Evolutionary conservation across 768 basidiomycete species (phyloP).

Genomic region (Lanmaoa pseudosensibilis): DNA sequence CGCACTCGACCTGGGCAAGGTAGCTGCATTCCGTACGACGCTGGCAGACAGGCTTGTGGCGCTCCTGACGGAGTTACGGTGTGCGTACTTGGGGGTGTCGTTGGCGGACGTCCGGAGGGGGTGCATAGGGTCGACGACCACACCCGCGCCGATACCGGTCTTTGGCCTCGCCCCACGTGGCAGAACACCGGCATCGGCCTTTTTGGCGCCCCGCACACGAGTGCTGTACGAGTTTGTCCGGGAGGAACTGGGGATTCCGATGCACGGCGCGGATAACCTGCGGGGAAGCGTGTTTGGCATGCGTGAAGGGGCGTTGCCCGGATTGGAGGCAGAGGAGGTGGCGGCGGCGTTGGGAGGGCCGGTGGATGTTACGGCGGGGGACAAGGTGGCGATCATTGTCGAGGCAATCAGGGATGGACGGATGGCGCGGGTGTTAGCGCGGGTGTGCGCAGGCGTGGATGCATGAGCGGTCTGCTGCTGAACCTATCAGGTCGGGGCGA

Average conservation of each 20-base stretch:
- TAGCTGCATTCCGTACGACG: slow-evolving; percentile 23
- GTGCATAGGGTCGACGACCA: neutral
- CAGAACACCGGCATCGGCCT: slow-evolving; percentile 62
- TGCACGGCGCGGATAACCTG: slow-evolving; percentile 79
- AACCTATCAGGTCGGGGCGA: neutral
- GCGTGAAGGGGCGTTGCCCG: slow-evolving; percentile 8
- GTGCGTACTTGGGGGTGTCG: slow-evolving; percentile 30
- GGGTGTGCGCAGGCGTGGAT: slow-evolving; percentile 41
- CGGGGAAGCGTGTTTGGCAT: slow-evolving; percentile 59
- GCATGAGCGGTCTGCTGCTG: neutral
- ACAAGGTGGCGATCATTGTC: slow-evolving; percentile 71
- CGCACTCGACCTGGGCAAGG: slow-evolving; percentile 20
- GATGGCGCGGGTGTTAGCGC: slow-evolving; percentile 56
- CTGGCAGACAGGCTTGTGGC: slow-evolving; percentile 17
- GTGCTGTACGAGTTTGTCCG: slow-evolving; percentile 79
- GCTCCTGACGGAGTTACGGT: slow-evolving; percentile 29
- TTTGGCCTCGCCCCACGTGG: slow-evolving; percentile 51
- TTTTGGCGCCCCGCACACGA: slow-evolving; percentile 53
- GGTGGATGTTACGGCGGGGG: slow-evolving; percentile 59
- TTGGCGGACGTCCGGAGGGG: slow-evolving; percentile 21
- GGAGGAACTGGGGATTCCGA: slow-evolving; percentile 65
- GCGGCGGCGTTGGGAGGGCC: slow-evolving; percentile 11
- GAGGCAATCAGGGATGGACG: slow-evolving; percentile 78
- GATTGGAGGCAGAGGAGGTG: slow-evolving; percentile 54
- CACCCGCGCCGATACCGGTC: slow-evolving; percentile 30